Evolutionary conservation across 2,329 filamentous ascomycete genomes (phyloP).

Genomic region (Colletotrichum musicola): DNA sequence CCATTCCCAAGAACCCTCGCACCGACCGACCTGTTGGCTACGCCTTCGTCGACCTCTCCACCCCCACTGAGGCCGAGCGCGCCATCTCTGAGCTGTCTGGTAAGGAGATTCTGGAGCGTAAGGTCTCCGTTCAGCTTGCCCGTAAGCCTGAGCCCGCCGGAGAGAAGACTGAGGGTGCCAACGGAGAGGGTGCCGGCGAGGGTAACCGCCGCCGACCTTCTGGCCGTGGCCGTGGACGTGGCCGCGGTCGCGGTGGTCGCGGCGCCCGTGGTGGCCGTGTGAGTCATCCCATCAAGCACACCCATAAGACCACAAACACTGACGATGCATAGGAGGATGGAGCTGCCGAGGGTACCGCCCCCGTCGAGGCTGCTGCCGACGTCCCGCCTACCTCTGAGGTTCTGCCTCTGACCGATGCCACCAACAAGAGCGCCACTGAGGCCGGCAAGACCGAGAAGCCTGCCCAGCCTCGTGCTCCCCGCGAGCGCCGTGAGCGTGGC

Average conservation of each 20-base stretch:
- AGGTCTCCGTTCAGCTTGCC: conserved; percentile 98
- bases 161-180: conserved; percentile 80
- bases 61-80: conserved; percentile 92
- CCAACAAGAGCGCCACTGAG: conserved; percentile 69
- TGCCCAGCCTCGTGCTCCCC: conserved; percentile 65
- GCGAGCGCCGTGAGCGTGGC: conserved; percentile 83
- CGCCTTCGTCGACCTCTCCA: conserved; percentile 98
- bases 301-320: not conserved
- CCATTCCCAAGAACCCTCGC: conserved; percentile 99
- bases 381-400: conserved; percentile 64
- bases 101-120: conserved; percentile 97
- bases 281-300: conserved; percentile 1
- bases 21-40: conserved; percentile 98
- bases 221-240: conserved; percentile 76
- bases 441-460: conserved; percentile 69
- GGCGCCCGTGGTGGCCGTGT: conserved; percentile 69
- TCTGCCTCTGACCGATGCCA: conserved; percentile 72
- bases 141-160: conserved; percentile 93
- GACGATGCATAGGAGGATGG: conserved; percentile 58
- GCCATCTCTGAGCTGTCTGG: conserved; percentile 96
- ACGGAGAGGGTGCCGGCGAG: conserved; percentile 80
- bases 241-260: conserved; percentile 77
- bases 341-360: conserved; percentile 57
- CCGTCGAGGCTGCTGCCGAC: conserved; percentile 54
- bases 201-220: conserved; percentile 73